Base-by-base conservation (phyloP, 352 stramenopile genomes). In the Globisporangium megalacanthum region DNA sequence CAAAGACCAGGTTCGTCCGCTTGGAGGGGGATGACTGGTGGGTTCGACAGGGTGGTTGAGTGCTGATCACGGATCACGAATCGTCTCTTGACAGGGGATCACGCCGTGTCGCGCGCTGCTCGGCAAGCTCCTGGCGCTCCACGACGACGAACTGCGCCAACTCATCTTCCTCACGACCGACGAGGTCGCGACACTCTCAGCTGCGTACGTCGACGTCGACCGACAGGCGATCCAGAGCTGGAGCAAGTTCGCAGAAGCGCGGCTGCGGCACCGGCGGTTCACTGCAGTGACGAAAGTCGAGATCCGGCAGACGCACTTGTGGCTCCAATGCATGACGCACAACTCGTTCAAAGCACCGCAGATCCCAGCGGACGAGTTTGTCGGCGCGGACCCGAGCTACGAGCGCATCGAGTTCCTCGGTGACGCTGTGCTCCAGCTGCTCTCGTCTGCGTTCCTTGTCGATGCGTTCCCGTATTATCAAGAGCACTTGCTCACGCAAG, bases 351-450 rank as follows among this genome's bases (percentile, higher is more conserved):
- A 88, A 61, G 77, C 71, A 17, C 76, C 77, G 2, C 77, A 88
- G 56, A 89, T 92, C 31, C 68, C 82, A 11, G 73, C 73, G 0
- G 79, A 78, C 46, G 82, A 88, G 49, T 92, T 88, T 46, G 58
- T 93, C 9, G 71, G 75, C 33, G 62, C 82, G 4, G 83, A 93
- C 19, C 65, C 81, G 39, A 91, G 67, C 50, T 93, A 93, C 59
- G 83, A 93, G 53, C 81, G 85, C 10, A 86, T 95, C 22, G 85
- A 93, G 66, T 95, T 93, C 60, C 68, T 95, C 13, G 86, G 86
- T 8, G 86, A 95, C 22, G 73, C 86, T 7, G 81, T 95, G 56
- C 63, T 95, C 13, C 80, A 95, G 57, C 51, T 94, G 17, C 64
- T 95, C 17, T 88, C 82, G 22, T 92, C 82, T 0, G 77, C 76